A percentile compares a stretch with the other conserved stretches of the same genome.
Conservation (phyloP, 768 basidiomycete genomes). For the Termitomyces sp. region DNA sequence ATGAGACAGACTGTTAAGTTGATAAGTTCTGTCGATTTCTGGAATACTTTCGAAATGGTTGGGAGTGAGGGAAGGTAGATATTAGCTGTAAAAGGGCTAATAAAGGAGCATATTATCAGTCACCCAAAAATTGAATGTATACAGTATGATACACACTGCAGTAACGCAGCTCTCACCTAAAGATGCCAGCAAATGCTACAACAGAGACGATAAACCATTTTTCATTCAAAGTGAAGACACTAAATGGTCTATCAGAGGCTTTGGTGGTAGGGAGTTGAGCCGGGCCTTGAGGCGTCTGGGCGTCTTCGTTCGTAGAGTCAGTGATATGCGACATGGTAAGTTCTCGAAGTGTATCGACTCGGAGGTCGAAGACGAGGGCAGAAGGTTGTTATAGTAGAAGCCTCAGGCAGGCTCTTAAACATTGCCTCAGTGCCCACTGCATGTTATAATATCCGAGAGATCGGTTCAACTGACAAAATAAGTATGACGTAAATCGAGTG, state of each 20-base stretch:
- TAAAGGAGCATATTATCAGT: neutral
- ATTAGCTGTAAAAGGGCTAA: slow-evolving; percentile 45
- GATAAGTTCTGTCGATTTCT: slow-evolving; percentile 66
- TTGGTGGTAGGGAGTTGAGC: neutral
- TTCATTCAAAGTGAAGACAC: slow-evolving; percentile 49
- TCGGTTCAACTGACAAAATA: too few species aligned
- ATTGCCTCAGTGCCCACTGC: too few species aligned
- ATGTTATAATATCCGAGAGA: too few species aligned
- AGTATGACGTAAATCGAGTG: too few species aligned
- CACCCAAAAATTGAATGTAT: neutral
- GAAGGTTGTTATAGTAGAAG: too few species aligned
- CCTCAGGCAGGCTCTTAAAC: too few species aligned
- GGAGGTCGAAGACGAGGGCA: too few species aligned
- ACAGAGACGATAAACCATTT: slow-evolving; percentile 70
- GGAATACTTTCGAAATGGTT: slow-evolving; percentile 54
- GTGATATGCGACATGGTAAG: too few species aligned
- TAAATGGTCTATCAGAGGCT: slow-evolving; percentile 24
- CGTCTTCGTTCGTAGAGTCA: too few species aligned
- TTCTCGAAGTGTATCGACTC: too few species aligned
- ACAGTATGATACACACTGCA: neutral
- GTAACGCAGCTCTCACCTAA: slow-evolving; percentile 42
- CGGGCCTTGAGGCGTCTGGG: too few species aligned
- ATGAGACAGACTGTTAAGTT: slow-evolving; percentile 64
- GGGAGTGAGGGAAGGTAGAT: slow-evolving; percentile 84
- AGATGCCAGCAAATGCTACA: slow-evolving; percentile 54